Evolutionary conservation across 305 asterid genomes (phyloP).

Genomic region (Striga hermonthica): DNA sequence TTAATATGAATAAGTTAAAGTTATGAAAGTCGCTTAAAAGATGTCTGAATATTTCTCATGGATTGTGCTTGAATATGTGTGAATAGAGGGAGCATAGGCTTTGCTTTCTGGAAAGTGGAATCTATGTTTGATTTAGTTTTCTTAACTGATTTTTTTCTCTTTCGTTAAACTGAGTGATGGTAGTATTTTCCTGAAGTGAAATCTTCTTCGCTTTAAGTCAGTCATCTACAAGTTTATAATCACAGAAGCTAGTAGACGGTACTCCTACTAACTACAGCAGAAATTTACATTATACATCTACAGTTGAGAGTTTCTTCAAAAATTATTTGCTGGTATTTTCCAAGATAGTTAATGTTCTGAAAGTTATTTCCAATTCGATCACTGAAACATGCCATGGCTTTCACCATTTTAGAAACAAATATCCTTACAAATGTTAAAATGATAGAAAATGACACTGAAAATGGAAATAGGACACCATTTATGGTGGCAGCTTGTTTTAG

Average conservation of each 20-base stretch:
- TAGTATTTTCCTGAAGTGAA: background rate
- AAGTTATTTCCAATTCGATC: background rate
- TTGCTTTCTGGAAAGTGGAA: conserved; percentile 10
- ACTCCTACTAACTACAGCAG: background rate
- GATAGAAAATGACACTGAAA: background rate
- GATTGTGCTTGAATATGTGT: conserved; percentile 21
- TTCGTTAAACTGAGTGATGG: background rate
- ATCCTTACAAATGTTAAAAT: background rate
- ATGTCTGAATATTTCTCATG: conserved; percentile 8
- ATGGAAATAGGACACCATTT: background rate
- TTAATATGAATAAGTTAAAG: conserved; percentile 12
- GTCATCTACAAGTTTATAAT: background rate
- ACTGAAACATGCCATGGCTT: too few relatives aligned
- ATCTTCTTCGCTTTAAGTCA: background rate
- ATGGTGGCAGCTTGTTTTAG: background rate
- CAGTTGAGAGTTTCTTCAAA: too few relatives aligned
- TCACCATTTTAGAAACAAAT: too few relatives aligned
- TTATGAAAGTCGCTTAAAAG: conserved; percentile 1
- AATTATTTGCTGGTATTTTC: background rate
- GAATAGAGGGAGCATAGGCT: conserved; percentile 7
- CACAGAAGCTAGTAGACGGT: background rate
- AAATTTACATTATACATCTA: background rate
- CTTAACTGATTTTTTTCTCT: background rate
- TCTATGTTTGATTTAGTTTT: background rate
- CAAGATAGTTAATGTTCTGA: background rate